Conservation (phyloP, 257 asterid genomes). For the Nicotiana noctiflora region DNA sequence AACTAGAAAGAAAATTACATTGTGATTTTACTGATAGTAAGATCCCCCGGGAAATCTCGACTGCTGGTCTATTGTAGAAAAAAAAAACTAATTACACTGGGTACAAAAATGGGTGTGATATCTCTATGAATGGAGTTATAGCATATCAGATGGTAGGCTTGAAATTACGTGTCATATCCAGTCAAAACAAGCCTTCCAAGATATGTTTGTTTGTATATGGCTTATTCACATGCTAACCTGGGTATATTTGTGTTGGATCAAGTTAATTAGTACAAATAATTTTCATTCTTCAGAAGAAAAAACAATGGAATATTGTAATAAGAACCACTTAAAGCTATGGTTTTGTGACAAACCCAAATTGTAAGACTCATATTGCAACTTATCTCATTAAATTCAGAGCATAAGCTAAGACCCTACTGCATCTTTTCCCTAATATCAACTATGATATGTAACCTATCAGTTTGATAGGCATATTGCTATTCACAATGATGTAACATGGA, state of each 20-base stretch:
- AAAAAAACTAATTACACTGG: neutral
- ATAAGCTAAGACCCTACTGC: neutral
- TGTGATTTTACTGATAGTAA: neutral
- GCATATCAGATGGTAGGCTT: neutral
- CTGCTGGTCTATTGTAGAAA: neutral
- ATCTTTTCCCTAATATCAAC: neutral
- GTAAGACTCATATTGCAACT: neutral
- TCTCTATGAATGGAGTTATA: neutral
- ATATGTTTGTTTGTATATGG: neutral
- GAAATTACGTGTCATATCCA: neutral
- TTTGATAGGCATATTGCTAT: neutral
- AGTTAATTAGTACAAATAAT: neutral
- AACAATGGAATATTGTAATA: neutral
- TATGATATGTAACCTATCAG: neutral
- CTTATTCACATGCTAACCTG: neutral
- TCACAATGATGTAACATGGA: neutral
- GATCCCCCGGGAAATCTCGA: neutral
- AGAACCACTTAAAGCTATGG: neutral
- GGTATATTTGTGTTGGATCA: neutral
- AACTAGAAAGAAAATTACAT: conserved; percentile 1
- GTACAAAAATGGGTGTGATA: neutral
- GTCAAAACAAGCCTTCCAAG: conserved; percentile 1
- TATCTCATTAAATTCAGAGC: neutral
- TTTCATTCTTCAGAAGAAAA: neutral
- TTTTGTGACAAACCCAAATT: neutral